Percentiles rank a stretch among this genome's conserved stretches.
These are phyloP conservation scores for Chalaropsis thielavioides DNA, from an alignment of 2,329 filamentous ascomycete species.

Conservation along the genomic window DNA sequence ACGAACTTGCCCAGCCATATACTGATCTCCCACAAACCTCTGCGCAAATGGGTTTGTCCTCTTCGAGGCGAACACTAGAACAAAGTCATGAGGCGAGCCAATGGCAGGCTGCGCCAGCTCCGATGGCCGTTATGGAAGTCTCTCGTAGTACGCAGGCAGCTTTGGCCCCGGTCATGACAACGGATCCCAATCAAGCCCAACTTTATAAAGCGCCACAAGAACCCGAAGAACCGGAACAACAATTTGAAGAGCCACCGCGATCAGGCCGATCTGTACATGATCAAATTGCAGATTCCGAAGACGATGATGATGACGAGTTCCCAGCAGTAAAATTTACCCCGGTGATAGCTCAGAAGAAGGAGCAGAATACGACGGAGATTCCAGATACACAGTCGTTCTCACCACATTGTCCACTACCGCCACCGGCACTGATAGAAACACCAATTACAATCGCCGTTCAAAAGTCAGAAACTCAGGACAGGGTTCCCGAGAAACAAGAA, in stretches of 20 bases:
- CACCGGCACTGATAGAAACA: not conserved
- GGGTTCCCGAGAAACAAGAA: not conserved
- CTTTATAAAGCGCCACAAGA: too few relatives aligned
- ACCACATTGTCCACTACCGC: not conserved
- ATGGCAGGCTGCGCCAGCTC: not conserved
- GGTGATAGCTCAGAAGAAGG: not conserved
- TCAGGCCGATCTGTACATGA: slow-evolving; percentile 1
- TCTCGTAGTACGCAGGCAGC: slow-evolving; percentile 12
- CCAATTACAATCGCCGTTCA: not conserved
- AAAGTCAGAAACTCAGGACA: not conserved
- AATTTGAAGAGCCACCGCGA: slow-evolving; percentile 4
- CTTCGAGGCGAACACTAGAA: not conserved
- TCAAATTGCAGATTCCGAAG: slow-evolving; percentile 14
- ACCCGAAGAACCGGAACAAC: not conserved
- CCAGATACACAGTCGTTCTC: slow-evolving; percentile 21
- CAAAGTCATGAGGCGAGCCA: not conserved
- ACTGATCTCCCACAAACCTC: not conserved
- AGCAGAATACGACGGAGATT: slow-evolving; percentile 5
- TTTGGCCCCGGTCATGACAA: not conserved
- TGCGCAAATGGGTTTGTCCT: not conserved
- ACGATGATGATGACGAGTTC: slow-evolving; percentile 12
- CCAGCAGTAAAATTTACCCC: not conserved
- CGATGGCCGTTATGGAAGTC: slow-evolving; percentile 19
- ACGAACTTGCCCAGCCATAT: not conserved
- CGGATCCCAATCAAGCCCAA: not conserved